phyloP scores from a whole-genome alignment of 768 basidiomycete genomes.

The Pleurotus eryngii region DNA sequence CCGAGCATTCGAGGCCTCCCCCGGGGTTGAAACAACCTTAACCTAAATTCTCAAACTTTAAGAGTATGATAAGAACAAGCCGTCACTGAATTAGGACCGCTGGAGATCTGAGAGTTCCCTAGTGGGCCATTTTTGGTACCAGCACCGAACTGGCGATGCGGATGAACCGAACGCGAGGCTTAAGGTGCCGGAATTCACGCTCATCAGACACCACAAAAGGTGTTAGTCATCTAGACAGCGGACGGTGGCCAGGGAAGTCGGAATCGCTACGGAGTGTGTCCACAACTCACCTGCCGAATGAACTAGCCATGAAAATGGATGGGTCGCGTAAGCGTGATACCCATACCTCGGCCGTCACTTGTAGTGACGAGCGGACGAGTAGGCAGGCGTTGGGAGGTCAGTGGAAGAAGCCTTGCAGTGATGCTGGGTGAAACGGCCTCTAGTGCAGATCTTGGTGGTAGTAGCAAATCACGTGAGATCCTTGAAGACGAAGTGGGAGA shows the following conservation, averaged over 20 bases:
- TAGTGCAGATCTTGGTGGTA: constrained; percentile 88
- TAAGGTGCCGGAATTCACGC: constrained; percentile 79
- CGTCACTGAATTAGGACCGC: constrained; percentile 80
- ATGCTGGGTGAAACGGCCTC: constrained; percentile 73
- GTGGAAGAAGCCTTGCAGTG: constrained; percentile 74
- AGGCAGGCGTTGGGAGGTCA: constrained; percentile 77
- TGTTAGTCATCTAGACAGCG: constrained; percentile 87
- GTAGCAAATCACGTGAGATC: constrained; percentile 87
- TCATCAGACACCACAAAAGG: constrained; percentile 85
- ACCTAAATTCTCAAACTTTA: constrained; percentile 81
- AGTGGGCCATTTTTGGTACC: constrained; percentile 80
- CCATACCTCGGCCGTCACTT: constrained; percentile 81
- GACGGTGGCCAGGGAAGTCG: constrained; percentile 83
- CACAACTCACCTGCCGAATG: constrained; percentile 59
- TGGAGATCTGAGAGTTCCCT: constrained; percentile 80
- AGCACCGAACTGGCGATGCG: constrained; percentile 70
- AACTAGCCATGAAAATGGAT: constrained; percentile 91
- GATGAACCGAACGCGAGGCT: constrained; percentile 69
- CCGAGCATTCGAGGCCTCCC: constrained; percentile 92
- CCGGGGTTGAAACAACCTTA: constrained; percentile 87
- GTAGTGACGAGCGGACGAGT: constrained; percentile 69
- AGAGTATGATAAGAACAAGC: constrained; percentile 85
- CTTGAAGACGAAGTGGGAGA: constrained; percentile 87
- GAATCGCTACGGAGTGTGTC: constrained; percentile 22
- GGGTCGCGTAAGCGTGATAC: constrained; percentile 85